A percentile compares a stretch with the other conserved stretches of the same genome.
Evolutionary conservation across 2,329 filamentous ascomycete species (phyloP).

Genomic region (Hymenotorrendiella dingleyae): DNA sequence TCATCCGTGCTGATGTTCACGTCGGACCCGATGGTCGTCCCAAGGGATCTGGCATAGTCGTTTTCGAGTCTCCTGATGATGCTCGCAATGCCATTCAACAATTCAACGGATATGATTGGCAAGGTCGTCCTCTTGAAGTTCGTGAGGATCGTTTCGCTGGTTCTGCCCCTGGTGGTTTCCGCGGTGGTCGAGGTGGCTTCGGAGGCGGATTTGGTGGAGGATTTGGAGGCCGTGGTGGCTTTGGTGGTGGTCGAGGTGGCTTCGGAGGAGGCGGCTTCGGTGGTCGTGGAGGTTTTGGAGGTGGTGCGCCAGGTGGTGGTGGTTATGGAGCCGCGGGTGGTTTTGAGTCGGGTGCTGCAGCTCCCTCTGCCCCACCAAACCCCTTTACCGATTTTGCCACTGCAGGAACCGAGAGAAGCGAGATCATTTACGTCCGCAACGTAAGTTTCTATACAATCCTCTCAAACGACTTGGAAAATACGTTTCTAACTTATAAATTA

Average conservation of each 20-base stretch:
- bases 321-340: constrained; percentile 47
- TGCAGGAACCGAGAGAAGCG: constrained; percentile 74
- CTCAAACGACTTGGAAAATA: not conserved
- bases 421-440: constrained; percentile 93
- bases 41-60: constrained; percentile 95
- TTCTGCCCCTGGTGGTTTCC: constrained; percentile 39
- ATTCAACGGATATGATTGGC: constrained; percentile 99
- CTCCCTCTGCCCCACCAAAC: constrained; percentile 62
- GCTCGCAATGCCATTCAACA: constrained; percentile 93
- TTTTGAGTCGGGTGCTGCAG: constrained; percentile 34
- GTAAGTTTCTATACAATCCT: constrained; percentile 50
- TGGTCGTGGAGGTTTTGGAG: constrained; percentile 48
- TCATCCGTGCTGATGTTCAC: constrained; percentile 94
- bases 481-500: constrained; percentile 33
- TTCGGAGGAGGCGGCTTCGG: constrained; percentile 52
- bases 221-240: constrained; percentile 50
- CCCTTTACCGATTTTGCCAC: constrained; percentile 92
- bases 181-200: constrained; percentile 38
- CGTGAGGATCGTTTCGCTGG: constrained; percentile 92
- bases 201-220: constrained; percentile 44
- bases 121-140: constrained; percentile 86
- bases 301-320: constrained; percentile 27
- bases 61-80: constrained; percentile 91
- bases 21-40: constrained; percentile 84
- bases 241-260: constrained; percentile 41